Evolutionary conservation across 2,329 filamentous ascomycete genomes (phyloP), one percentile per base, ranked within the genome.

Genomic region (Alternaria gaisen): DNA sequence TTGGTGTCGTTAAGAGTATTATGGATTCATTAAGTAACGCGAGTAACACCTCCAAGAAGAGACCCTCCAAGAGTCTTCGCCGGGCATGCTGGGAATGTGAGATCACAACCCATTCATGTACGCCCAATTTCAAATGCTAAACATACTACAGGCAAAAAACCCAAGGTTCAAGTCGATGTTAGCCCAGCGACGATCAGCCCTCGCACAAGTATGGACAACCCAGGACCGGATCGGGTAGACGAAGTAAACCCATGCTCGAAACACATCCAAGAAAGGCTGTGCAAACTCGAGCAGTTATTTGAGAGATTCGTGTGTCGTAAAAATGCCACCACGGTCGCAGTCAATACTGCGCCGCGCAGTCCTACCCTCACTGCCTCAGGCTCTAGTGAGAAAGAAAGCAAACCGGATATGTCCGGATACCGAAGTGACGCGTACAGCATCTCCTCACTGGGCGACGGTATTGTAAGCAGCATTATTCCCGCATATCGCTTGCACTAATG

Each of bases 71-170:
- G 60, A 65, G 70, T 38, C 56, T 75, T 34, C 72, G 67, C 58
- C 66, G 74, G 51, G 67, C 71, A 40, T 77, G 73, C 56, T 75
- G 75, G 73, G 73, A 77, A 69, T 78, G 76, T 78, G 64, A 75
- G 74, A 65, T 34, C 18, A 22, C 38, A 43, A 36, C 4, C 26
- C 12, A 40, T 48, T 32, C 44, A 38, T 41, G 16, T 32, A 30
- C 47, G 20, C 30, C 32, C 16, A 6, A 32, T 36, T 20, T 34
- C 36, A 10, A 24, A 51, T 48, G 58, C 64, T 72, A 60, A 24
- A 24, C n/a, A 44, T 11, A 9, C 16, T n/a, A 26, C 61, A 78
- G 76, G 76, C 65, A 78, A 77, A 56, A 74, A 67, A 55, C 70
- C 63, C 40, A 77, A 73, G 53, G 44, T 68, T 10, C 65, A 72